Evolutionary conservation across 495 filamentous ascomycete species (phyloP), one percentile per base, ranked within the genome.

Genomic region (Aspergillus coremiiformis): DNA sequence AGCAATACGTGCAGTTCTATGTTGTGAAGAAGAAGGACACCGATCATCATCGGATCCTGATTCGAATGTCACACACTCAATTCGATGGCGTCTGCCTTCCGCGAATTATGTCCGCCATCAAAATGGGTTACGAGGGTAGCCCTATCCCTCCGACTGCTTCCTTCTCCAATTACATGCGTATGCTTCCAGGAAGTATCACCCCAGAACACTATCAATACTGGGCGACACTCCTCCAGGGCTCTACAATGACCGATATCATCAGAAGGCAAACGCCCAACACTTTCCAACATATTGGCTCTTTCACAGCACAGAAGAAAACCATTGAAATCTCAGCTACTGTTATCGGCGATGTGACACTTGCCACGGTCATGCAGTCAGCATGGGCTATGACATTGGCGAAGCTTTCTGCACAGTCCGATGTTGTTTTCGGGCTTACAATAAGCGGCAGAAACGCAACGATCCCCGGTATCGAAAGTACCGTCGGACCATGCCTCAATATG

Each of bases 61-160:
- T 90, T 44, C 75, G 84, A 4, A 73, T 89, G 5, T 87, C 84
- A 0, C 86, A 90, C 61, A 83, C 86, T 0, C 86, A 89, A 49
- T 90, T 85, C 58, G 86, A 89, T 56, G 86, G 83, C 30, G 75
- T 87, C 1, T 87, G 78, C 57, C 72, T 90, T 5, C 77, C 84
- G 0, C 72, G 72, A 27, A 77, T 88, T 15, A 73, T 87, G 47
- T 57, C 68, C 4, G 78, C 81, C 10, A 71, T 82, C 23, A 68
- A 77, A 30, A 66, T 69, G 17, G 69, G 70, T 0, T 86, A 83
- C 58, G 66, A 74, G 41, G 76, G 76, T n/a, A 63, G 69, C 30
- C 53, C 64, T 4, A 59, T 81, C 5, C 62, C 69, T 1, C 59
- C 63, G 10, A 56, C 76, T 10, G 69, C 69, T 3, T 77, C 82